These are phyloP conservation scores for Mesembryanthemum crystallinum DNA, from an alignment of 148 eudicot genomes.

Conservation along the genomic window DNA sequence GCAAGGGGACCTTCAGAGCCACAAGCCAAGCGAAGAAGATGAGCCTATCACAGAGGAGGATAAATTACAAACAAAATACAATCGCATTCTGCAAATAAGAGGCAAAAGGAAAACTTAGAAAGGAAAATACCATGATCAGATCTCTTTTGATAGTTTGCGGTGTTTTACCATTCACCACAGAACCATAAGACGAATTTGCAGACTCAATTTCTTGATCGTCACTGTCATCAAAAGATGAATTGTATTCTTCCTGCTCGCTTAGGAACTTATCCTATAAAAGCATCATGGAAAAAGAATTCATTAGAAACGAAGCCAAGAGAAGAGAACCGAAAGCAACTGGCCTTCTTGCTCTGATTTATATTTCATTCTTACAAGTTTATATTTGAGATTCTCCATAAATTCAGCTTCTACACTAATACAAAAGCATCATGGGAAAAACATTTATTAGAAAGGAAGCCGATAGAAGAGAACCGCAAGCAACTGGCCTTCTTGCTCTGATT, in stretches of 20 bases:
- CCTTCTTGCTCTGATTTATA: not conserved
- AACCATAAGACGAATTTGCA: conserved; percentile 47
- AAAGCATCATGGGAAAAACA: conserved; percentile 20
- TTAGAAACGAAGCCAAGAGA: not conserved
- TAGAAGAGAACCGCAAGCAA: not conserved
- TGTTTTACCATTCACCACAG: conserved; percentile 39
- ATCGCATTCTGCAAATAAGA: conserved; percentile 10
- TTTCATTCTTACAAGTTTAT: no score
- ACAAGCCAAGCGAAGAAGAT: conserved; percentile 94
- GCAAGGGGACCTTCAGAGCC: conserved; percentile 73
- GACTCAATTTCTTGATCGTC: conserved; percentile 42
- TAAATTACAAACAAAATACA: conserved; percentile 18
- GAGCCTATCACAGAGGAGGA: conserved; percentile 56
- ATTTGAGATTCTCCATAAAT: no score
- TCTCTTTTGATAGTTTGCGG: conserved; percentile 60
- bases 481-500: not conserved
- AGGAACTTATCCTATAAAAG: conserved; percentile 44
- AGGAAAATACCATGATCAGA: conserved; percentile 56
- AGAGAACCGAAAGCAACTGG: not conserved
- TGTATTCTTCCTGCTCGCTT: conserved; percentile 36
- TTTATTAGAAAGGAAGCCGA: not conserved
- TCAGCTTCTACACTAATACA: no score
- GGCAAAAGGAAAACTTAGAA: not conserved
- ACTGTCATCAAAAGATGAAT: conserved; percentile 25
- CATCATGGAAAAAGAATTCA: conserved; percentile 1